phyloP scores from a whole-genome alignment of 2,329 filamentous ascomycete species.

The Cladophialophora bantiana region DNA sequence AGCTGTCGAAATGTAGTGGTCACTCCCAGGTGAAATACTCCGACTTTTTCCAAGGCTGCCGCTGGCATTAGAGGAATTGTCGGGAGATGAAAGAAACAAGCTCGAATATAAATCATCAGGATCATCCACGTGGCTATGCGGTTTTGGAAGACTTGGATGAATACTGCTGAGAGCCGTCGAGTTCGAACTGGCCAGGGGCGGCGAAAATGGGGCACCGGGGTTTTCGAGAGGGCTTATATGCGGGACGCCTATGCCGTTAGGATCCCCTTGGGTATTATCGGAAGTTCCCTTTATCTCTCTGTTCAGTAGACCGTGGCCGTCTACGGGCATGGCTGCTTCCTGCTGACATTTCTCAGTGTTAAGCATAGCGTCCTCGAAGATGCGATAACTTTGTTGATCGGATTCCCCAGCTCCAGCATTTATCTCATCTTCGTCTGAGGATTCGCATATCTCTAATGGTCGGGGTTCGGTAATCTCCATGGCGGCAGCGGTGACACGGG shows the following conservation, averaged over 20 bases:
- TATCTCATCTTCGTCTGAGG: slow-evolving; percentile 11
- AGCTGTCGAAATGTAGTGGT: background rate
- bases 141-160: background rate
- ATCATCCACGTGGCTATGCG: background rate
- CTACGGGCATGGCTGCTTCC: background rate
- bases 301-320: background rate
- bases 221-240: background rate
- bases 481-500: slow-evolving; percentile 2
- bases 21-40: background rate
- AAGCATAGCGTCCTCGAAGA: background rate
- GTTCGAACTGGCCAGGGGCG: background rate
- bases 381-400: background rate
- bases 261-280: background rate
- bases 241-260: too few species aligned
- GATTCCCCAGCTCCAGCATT: background rate
- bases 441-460: slow-evolving; percentile 6
- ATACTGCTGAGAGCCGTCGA: background rate
- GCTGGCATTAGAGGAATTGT: too few species aligned
- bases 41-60: background rate
- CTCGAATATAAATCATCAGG: background rate
- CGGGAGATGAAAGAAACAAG: background rate
- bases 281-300: background rate
- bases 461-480: slow-evolving; percentile 11
- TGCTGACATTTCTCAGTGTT: too few species aligned
- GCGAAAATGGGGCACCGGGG: background rate